Percentiles rank a stretch among this genome's conserved stretches.
Evolutionary conservation across 2,329 filamentous ascomycete genomes (phyloP).

Genomic region (Colletotrichum lentis): DNA sequence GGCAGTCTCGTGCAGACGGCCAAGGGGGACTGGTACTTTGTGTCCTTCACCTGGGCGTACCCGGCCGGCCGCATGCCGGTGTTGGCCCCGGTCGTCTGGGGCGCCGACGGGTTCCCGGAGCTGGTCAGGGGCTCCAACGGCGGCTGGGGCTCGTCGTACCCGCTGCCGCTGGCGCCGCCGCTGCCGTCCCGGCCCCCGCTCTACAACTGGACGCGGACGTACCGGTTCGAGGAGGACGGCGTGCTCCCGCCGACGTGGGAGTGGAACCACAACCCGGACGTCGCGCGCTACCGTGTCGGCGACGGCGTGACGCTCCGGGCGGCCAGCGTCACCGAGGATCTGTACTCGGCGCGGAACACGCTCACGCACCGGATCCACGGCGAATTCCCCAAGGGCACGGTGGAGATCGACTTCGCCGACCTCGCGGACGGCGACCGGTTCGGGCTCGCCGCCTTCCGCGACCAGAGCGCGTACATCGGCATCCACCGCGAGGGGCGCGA

Average conservation of each 20-base stretch:
- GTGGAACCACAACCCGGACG: constrained; percentile 70
- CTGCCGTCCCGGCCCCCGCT: too few relatives aligned
- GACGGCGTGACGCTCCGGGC: constrained; percentile 58
- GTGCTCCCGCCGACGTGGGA: constrained; percentile 60
- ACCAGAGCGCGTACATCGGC: constrained; percentile 62
- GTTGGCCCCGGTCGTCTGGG: constrained; percentile 63
- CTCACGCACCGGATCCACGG: constrained; percentile 57
- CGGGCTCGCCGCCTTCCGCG: constrained; percentile 62
- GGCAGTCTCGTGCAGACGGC: constrained; percentile 63
- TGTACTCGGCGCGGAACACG: constrained; percentile 58
- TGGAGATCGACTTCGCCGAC: constrained; percentile 57
- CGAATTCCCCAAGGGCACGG: constrained; percentile 57
- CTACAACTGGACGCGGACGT: constrained; percentile 49
- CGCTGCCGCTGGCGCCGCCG: constrained; percentile 44
- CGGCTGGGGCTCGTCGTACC: constrained; percentile 58
- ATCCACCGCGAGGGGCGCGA: constrained; percentile 50
- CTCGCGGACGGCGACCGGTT: constrained; percentile 62
- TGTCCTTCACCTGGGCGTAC: constrained; percentile 64
- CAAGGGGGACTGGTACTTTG: constrained; percentile 65
- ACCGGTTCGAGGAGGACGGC: constrained; percentile 51
- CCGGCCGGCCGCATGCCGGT: constrained; percentile 66
- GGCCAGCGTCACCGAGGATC: constrained; percentile 60
- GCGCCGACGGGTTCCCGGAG: constrained; percentile 59
- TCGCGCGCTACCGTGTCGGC: constrained; percentile 53
- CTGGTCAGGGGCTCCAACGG: constrained; percentile 53